phyloP scores from a whole-genome alignment of 306 rosid species.

The Carpinus viminea region DNA sequence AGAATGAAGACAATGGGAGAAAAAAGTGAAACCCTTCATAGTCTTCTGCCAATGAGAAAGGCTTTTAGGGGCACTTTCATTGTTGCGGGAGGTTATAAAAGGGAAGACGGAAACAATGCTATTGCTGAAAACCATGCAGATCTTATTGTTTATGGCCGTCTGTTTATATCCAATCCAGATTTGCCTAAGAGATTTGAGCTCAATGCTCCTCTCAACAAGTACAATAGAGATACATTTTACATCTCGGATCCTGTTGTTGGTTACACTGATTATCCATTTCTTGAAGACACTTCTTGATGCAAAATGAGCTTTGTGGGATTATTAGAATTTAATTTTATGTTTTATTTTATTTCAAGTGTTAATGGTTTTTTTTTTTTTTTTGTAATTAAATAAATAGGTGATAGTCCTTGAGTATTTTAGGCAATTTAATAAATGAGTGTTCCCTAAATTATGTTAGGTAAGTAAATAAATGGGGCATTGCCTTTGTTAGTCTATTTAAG shows the following conservation, averaged over 20 bases:
- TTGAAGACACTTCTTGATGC: background rate
- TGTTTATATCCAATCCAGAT: constrained; percentile 39
- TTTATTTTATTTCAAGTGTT: too few relatives aligned
- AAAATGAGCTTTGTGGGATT: too few relatives aligned
- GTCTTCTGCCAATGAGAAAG: constrained; percentile 34
- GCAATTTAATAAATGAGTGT: too few relatives aligned
- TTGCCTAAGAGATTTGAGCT: constrained; percentile 39
- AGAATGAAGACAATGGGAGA: constrained; percentile 18
- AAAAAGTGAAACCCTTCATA: background rate
- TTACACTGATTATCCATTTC: constrained; percentile 45
- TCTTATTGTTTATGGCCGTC: constrained; percentile 33
- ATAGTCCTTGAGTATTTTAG: too few relatives aligned
- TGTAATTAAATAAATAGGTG: too few relatives aligned
- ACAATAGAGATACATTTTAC: constrained; percentile 25
- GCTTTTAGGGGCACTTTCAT: constrained; percentile 37
- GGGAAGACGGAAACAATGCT: constrained; percentile 31
- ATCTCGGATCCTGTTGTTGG: constrained; percentile 34
- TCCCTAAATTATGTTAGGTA: too few relatives aligned
- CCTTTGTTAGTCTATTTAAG: too few relatives aligned
- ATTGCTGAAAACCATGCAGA: too few relatives aligned
- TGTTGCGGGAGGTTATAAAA: constrained; percentile 20
- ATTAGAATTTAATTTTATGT: too few relatives aligned
- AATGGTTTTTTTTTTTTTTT: too few relatives aligned
- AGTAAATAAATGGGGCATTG: too few relatives aligned
- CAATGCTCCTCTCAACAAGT: constrained; percentile 31